Conservation (phyloP, 2,329 filamentous ascomycete genomes). For the Daldinia sp. region DNA sequence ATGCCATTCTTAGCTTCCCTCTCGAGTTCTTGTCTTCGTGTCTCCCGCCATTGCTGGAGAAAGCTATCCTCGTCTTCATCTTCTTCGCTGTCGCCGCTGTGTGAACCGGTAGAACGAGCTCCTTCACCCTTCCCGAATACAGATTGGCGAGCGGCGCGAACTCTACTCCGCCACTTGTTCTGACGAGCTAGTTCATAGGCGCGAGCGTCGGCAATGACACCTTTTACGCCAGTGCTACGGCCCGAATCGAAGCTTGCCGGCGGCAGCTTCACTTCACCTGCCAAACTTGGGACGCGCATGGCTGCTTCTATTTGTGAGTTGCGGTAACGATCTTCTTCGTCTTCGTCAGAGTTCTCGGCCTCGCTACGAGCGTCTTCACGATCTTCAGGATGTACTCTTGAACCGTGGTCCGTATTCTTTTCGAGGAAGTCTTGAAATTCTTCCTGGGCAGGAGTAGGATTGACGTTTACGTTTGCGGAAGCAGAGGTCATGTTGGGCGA, state of each 20-base stretch:
- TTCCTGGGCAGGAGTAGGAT: constrained; percentile 68
- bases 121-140: constrained; percentile 59
- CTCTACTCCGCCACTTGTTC: constrained; percentile 61
- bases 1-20: constrained; percentile 62
- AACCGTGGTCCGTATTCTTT: constrained; percentile 58
- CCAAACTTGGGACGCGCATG: constrained; percentile 69
- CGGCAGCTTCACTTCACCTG: constrained; percentile 64
- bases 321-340: constrained; percentile 63
- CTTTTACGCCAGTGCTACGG: constrained; percentile 82
- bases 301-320: constrained; percentile 66
- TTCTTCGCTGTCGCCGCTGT: constrained; percentile 55
- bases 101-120: constrained; percentile 42
- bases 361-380: constrained; percentile 55
- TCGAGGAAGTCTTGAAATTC: constrained; percentile 71
- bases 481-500: constrained; percentile 56
- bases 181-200: constrained; percentile 75
- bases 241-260: constrained; percentile 71
- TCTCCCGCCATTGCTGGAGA: constrained; percentile 84
- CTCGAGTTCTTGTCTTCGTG: constrained; percentile 79
- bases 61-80: constrained; percentile 80
- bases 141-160: constrained; percentile 62
- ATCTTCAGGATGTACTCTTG: constrained; percentile 66
- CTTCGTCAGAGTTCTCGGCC: constrained; percentile 62
- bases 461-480: constrained; percentile 41
- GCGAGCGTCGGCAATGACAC: constrained; percentile 84